These are phyloP conservation scores for Globisporangium nagaii DNA, from an alignment of 352 stramenopile genomes.

Conservation along the genomic window DNA sequence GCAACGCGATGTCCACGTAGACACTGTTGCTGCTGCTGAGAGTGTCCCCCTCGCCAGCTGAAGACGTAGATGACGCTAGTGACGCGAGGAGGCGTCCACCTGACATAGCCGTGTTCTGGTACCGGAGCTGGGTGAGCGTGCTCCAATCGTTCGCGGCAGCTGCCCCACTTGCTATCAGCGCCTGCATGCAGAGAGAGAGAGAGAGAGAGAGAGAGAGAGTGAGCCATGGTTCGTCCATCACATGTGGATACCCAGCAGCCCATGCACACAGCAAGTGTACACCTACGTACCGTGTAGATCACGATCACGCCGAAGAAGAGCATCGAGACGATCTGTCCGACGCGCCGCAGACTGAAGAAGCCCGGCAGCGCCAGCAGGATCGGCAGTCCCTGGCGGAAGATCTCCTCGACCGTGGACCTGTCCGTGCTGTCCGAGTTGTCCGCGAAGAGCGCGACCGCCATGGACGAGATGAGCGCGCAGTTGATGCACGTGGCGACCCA, in stretches of 20 bases:
- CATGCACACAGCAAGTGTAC: too few species aligned
- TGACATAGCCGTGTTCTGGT: conserved; percentile 12
- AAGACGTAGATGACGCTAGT: background rate
- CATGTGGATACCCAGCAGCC: too few species aligned
- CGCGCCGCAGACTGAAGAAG: conserved; percentile 34
- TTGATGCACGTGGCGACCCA: conserved; percentile 80
- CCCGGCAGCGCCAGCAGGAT: conserved; percentile 42
- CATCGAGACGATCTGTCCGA: conserved; percentile 25
- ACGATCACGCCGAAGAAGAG: conserved; percentile 30
- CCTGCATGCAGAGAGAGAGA: conserved; percentile 8
- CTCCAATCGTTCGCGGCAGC: conserved; percentile 27
- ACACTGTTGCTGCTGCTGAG: background rate
- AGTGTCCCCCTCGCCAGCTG: background rate
- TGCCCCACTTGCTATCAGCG: conserved; percentile 31
- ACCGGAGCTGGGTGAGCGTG: conserved; percentile 24
- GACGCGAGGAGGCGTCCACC: background rate
- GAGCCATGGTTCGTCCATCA: too few species aligned
- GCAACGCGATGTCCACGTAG: conserved; percentile 14
- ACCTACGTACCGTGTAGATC: conserved; percentile 27
- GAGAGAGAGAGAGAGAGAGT: too few species aligned
- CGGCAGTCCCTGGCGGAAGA: conserved; percentile 38
- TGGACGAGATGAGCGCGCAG: conserved; percentile 61
- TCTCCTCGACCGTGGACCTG: conserved; percentile 30
- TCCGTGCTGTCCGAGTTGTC: conserved; percentile 9
- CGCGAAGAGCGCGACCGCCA: conserved; percentile 26